Conservation (phyloP, 169 alveolate genomes). For the Cryptosporidium tyzzeri region DNA sequence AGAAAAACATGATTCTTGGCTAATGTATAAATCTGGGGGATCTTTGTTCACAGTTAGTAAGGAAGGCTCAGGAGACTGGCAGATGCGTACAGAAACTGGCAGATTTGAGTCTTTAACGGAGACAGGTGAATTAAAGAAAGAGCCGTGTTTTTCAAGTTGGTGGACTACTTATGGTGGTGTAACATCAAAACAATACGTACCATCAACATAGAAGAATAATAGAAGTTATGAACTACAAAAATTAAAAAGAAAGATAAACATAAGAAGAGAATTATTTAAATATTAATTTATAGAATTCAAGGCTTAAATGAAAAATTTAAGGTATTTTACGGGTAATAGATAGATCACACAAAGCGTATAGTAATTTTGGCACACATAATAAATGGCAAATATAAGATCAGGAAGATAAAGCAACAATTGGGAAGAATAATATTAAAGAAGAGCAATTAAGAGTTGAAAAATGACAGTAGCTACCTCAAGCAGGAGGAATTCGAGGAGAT, state of each 20-base stretch:
- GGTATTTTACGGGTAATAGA: slow-evolving; percentile 13
- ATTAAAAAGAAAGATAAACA: background rate
- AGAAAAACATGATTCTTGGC: background rate
- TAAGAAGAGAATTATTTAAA: background rate
- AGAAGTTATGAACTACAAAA: background rate
- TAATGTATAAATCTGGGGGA: slow-evolving; percentile 12
- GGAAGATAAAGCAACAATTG: background rate
- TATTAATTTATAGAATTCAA: background rate
- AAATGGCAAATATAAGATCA: background rate
- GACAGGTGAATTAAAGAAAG: slow-evolving; percentile 26
- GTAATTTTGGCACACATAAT: slow-evolving; percentile 52
- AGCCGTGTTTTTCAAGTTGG: slow-evolving; percentile 42
- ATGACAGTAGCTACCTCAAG: slow-evolving; percentile 62
- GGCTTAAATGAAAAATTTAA: background rate
- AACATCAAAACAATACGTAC: slow-evolving; percentile 41
- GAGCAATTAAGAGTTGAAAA: background rate
- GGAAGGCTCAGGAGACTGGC: slow-evolving; percentile 49
- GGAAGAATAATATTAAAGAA: background rate
- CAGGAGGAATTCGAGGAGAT: slow-evolving; percentile 59
- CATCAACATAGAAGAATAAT: background rate
- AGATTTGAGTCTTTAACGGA: slow-evolving; percentile 14
- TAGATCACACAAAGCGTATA: slow-evolving; percentile 67
- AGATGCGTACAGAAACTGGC: slow-evolving; percentile 22
- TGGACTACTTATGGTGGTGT: slow-evolving; percentile 67
- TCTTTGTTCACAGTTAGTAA: background rate